These are phyloP conservation scores for Fusarium gaditjirri DNA, from an alignment of 2,329 filamentous ascomycete genomes.

Conservation along the genomic window DNA sequence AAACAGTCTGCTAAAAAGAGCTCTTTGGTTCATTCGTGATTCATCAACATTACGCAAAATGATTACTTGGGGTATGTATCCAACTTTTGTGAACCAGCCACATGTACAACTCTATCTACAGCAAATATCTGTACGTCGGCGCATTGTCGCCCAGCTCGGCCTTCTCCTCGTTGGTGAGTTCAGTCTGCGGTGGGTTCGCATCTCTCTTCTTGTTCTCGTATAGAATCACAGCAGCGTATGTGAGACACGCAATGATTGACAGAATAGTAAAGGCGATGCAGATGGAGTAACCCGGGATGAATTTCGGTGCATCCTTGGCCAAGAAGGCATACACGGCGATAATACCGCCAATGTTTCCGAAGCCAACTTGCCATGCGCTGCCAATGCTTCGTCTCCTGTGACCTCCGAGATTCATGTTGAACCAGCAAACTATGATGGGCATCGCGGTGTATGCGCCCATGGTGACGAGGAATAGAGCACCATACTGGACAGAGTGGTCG, in stretches of 20 bases:
- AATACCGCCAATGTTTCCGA: slow-evolving; percentile 83
- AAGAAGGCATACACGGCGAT: slow-evolving; percentile 79
- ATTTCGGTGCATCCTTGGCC: slow-evolving; percentile 73
- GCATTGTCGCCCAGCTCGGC: slow-evolving; percentile 68
- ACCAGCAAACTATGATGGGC: slow-evolving; percentile 88
- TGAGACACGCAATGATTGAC: slow-evolving; percentile 67
- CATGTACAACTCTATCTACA: slow-evolving; percentile 50
- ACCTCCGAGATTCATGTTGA: slow-evolving; percentile 80
- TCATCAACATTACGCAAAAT: slow-evolving; percentile 14
- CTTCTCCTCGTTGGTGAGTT: slow-evolving; percentile 71
- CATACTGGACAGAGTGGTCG: slow-evolving; percentile 76
- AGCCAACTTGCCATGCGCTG: slow-evolving; percentile 80
- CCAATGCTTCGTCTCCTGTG: slow-evolving; percentile 78
- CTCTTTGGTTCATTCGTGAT: slow-evolving; percentile 10
- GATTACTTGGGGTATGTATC: neutral
- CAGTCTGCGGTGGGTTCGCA: slow-evolving; percentile 53
- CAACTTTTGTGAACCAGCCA: neutral
- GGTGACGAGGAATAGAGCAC: slow-evolving; percentile 82
- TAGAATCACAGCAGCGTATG: slow-evolving; percentile 69
- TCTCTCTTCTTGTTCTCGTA: slow-evolving; percentile 70
- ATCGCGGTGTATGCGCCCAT: slow-evolving; percentile 87
- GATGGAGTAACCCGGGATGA: slow-evolving; percentile 79
- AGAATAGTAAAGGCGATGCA: slow-evolving; percentile 78
- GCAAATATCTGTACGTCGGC: slow-evolving; percentile 68
- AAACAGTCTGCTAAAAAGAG: neutral